Evolutionary conservation across 495 filamentous ascomycete genomes (phyloP), one percentile per base, ranked within the genome.

Genomic region (Staphylotrichum tortipilum): DNA sequence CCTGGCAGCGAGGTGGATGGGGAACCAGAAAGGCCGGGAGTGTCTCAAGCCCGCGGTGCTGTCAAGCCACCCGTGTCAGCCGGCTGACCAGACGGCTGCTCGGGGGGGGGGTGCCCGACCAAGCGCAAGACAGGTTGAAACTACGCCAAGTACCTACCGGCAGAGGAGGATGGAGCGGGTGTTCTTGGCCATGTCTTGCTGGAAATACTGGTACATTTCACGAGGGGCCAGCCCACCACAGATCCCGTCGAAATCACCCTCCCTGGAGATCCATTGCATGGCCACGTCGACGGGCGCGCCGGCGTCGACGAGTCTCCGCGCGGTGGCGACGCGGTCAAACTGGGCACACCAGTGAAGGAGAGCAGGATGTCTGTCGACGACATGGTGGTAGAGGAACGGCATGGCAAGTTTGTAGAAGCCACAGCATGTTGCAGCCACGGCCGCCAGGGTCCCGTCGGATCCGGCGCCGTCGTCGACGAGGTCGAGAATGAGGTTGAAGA

Each of bases 291-390:
- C 18, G 30, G 5, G 19, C 2, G 29, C 17, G n/a, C 26, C 42
- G 17, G 42, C 17, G 1, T 30, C 42, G 9, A 47, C 1, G 7
- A 52, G 9, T 14, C 44, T 23, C 29, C 14, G 9, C 8, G 44
- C 44, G n/a, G 44, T 43, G 19, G 12, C 12, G 5, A 42, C 9
- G 17, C 19, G 34, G 10, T 37, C 44, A 14, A 23, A 48, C 5
- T 43, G 35, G 4, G 51, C 43, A 33, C 44, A 44, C 51, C 51
- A 53, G 30, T 21, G 39, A 12, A 53, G 22, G 36, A 53, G 51
- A 6, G 11, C 7, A 2, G 44, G 44, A 17, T 48, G 23, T 24
- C 36, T 35, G 1, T 35, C 11, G n/a, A 23, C 37, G 7, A 38
- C 29, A 3, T 23, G 7, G n/a, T 47, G 4, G 22, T 47, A 48